Conservation (phyloP, 2,329 filamentous ascomycete genomes). For the Cercospora beticola region DNA sequence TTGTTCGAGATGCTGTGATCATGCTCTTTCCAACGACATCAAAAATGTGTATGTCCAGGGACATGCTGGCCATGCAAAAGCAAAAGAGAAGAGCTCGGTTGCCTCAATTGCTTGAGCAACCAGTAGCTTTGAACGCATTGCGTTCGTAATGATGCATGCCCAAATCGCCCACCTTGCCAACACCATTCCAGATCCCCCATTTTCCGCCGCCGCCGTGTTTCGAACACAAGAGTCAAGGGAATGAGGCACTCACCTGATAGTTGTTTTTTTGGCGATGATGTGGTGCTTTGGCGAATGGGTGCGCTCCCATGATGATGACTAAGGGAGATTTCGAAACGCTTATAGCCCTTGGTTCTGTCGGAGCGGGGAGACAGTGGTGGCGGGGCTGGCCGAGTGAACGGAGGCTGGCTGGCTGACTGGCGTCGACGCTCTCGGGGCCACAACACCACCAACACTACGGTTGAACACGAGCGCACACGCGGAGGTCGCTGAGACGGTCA, state of each 20-base stretch:
- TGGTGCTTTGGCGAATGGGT: too few relatives aligned
- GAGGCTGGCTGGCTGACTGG: neutral
- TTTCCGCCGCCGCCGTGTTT: neutral
- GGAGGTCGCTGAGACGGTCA: neutral
- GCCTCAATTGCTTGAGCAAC: too few relatives aligned
- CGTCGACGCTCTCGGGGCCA: neutral
- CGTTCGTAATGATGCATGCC: too few relatives aligned
- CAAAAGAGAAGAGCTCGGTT: too few relatives aligned
- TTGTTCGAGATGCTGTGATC: neutral
- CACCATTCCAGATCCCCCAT: neutral
- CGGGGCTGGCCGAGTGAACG: neutral
- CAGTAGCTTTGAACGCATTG: too few relatives aligned
- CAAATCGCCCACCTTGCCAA: neutral
- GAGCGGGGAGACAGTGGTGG: neutral
- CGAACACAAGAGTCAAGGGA: too few relatives aligned
- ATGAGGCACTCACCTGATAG: too few relatives aligned
- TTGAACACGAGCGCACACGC: neutral
- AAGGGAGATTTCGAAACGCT: too few relatives aligned
- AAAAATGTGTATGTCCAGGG: neutral
- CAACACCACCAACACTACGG: neutral
- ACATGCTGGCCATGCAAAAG: too few relatives aligned
- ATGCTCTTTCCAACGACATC: neutral
- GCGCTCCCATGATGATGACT: too few relatives aligned
- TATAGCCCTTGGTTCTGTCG: too few relatives aligned
- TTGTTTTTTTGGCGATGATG: too few relatives aligned